A percentile compares a stretch with the other conserved stretches of the same genome.
phyloP scores from a whole-genome alignment of 2,329 filamentous ascomycete genomes.

The Canariomyces notabilis region DNA sequence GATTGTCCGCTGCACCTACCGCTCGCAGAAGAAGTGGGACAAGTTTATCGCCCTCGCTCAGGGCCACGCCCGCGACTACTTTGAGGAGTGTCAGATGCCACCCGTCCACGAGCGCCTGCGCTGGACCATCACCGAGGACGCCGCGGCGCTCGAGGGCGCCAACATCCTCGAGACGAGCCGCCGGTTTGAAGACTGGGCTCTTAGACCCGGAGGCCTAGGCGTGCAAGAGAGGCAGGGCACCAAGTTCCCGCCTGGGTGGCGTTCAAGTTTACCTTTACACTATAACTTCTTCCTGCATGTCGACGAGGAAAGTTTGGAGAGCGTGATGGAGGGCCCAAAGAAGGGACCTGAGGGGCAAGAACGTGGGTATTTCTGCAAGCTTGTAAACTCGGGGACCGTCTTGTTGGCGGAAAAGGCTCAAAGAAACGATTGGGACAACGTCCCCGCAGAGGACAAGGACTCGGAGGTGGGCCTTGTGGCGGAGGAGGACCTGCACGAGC shows the following conservation, averaged over 20 bases:
- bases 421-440: too few relatives aligned
- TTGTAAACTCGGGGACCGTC: too few relatives aligned
- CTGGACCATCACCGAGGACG: constrained; percentile 11
- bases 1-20: constrained; percentile 7
- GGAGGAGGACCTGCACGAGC: too few relatives aligned
- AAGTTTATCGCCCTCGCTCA: constrained; percentile 8
- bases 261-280: too few relatives aligned
- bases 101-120: constrained; percentile 2
- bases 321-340: neutral
- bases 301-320: constrained; percentile 12
- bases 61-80: neutral
- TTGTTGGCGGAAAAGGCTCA: too few relatives aligned
- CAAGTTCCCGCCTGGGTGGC: neutral
- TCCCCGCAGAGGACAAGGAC: too few relatives aligned
- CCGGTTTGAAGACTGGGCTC: constrained; percentile 1
- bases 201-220: neutral
- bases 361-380: neutral
- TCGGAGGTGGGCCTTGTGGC: too few relatives aligned
- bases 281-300: constrained; percentile 5
- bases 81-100: constrained; percentile 1
- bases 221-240: neutral
- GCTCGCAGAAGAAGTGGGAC: constrained; percentile 10
- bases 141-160: constrained; percentile 1
- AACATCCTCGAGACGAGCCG: neutral
- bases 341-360: neutral